Evolutionary conservation across 192 early-diverging fungal genomes (phyloP).

Genomic region (Geranomyces michiganensis): DNA sequence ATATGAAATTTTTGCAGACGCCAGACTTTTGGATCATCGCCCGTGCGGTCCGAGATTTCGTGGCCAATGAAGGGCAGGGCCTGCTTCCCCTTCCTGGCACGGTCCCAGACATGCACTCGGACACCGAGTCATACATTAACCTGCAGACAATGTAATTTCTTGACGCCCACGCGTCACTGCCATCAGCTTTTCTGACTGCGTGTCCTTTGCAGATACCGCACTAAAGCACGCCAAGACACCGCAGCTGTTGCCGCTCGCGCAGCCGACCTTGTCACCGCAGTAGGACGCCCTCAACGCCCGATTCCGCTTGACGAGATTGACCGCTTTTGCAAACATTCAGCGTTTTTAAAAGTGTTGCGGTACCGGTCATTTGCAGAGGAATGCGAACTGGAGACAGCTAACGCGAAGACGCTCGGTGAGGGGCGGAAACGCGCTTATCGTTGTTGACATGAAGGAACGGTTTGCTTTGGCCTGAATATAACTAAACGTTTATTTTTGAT

Average conservation of each 20-base stretch:
- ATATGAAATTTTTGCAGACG: constrained; percentile 44
- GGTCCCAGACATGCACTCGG: constrained; percentile 97
- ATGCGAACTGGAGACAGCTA: constrained; percentile 27
- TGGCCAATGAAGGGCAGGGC: constrained; percentile 69
- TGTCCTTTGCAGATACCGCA: constrained; percentile 74
- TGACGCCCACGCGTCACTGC: no score
- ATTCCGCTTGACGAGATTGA: constrained; percentile 48
- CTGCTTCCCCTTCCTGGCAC: constrained; percentile 80
- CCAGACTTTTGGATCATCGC: constrained; percentile 85
- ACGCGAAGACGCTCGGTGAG: constrained; percentile 50
- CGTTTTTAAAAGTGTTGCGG: constrained; percentile 68
- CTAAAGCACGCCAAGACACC: constrained; percentile 66
- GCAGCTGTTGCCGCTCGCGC: constrained; percentile 13
- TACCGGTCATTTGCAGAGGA: constrained; percentile 64
- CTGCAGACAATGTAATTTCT: constrained; percentile 75
- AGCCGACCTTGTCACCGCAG: constrained; percentile 42
- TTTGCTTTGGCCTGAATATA: neutral
- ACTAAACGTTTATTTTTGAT: neutral
- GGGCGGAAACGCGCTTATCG: no score
- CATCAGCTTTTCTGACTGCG: neutral
- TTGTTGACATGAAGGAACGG: no score
- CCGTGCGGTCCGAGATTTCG: constrained; percentile 77
- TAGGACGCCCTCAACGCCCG: constrained; percentile 55
- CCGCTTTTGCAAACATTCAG: constrained; percentile 82
- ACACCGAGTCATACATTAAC: constrained; percentile 82